Evolutionary conservation across 371 early-diverging fungal species (phyloP), one percentile per base, ranked within the genome.

Genomic region (Saksenaea oblongispora): DNA sequence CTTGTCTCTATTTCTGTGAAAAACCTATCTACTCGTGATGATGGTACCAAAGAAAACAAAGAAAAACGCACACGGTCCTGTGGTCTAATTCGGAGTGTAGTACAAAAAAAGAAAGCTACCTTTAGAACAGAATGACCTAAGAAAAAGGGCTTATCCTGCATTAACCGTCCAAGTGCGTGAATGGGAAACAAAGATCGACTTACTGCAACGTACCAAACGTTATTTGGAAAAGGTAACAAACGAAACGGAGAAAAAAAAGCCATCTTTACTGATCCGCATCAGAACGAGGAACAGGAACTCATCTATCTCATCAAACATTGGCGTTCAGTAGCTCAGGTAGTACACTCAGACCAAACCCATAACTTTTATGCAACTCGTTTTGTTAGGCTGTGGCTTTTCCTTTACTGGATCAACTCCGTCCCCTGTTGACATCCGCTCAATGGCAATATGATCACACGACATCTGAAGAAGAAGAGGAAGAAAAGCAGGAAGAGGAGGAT

Each of bases 271-370:
- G 26, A 14, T 31, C 35, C 14, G 18, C 22, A 4, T 22, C 26
- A 69, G 70, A 56, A 36, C 13, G 65, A 58, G 35, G 58, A 58
- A 35, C 15, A 35, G 22, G 65, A 65, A 36, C 51, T 69, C 13
- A 22, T 61, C 28, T 1, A 18, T 14, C 56, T 62, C 14, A 53
- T 61, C n/a, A 18, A 13, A n/a, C 28, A 42, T 3, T 69, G 70
- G 70, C 54, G 65, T 17, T 27, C 58, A 7, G 28, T 64, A 26
- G 65, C 65, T 17, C 70, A 69, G 65, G 70, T 69, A 51, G 4
- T 41, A 3, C 14, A 13, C 18, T 4, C 31, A 28, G 11, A 26
- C 15, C 15, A 15, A 54, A 54, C 5, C n/a, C 15, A 54, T 18
- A 27, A 1, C 11, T 39, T n/a, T 39, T 14, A 39, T 31, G 31